These are phyloP conservation scores for Cladosporium sp. DNA, from an alignment of 2,329 filamentous ascomycete species.

Conservation along the genomic window DNA sequence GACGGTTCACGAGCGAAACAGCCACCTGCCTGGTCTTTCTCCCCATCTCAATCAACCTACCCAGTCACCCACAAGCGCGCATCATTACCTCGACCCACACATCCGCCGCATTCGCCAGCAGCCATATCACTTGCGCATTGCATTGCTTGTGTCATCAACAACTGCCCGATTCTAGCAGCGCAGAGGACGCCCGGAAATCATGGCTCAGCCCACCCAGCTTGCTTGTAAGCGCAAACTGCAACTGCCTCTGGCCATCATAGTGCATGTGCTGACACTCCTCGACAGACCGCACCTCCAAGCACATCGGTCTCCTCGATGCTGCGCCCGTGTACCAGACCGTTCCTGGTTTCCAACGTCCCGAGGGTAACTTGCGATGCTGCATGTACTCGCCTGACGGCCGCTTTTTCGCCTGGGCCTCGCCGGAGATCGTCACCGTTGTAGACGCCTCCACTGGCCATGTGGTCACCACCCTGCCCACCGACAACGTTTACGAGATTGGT, in stretches of 20 bases:
- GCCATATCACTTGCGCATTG: neutral
- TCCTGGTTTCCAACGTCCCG: conserved; percentile 73
- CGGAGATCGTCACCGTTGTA: conserved; percentile 78
- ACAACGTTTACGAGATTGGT: conserved; percentile 87
- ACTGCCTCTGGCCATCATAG: conserved; percentile 5
- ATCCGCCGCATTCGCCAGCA: neutral
- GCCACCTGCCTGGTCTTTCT: conserved; percentile 6
- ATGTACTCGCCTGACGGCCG: conserved; percentile 92
- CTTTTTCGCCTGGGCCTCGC: conserved; percentile 92
- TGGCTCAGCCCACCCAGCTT: conserved; percentile 91
- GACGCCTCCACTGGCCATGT: conserved; percentile 72
- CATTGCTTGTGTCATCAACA: neutral
- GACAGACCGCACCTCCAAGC: conserved; percentile 85
- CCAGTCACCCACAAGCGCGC: conserved; percentile 10
- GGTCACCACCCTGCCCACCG: conserved; percentile 68
- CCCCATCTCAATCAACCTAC: neutral
- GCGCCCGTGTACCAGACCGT: conserved; percentile 82
- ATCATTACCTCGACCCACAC: neutral
- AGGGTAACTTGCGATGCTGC: conserved; percentile 92
- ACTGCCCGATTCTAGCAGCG: neutral
- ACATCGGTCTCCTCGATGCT: conserved; percentile 88
- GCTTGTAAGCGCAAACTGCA: conserved; percentile 55
- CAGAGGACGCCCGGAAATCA: conserved; percentile 34
- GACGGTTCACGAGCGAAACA: conserved; percentile 12
- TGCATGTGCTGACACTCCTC: conserved; percentile 11